Evolutionary conservation across 23 red algal genomes (phyloP).

Genomic region (Gracilaria domingensis): DNA sequence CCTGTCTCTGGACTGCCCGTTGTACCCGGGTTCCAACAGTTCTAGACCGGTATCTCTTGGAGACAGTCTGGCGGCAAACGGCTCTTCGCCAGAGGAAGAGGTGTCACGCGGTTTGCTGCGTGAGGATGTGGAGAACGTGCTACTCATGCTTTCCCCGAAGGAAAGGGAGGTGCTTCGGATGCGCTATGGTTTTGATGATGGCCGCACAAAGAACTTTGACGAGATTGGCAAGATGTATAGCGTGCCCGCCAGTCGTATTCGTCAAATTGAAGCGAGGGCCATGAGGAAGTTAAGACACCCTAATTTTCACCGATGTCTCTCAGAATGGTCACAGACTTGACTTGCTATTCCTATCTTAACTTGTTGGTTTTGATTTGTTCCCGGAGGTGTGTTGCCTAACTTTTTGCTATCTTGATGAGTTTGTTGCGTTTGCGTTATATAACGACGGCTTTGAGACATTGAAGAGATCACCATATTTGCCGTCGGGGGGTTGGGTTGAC

Average conservation of each 20-base stretch:
- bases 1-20: conserved; percentile 67
- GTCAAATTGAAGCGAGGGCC: conserved; percentile 92
- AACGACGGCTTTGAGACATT: neutral
- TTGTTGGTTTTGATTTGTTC: neutral
- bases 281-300: conserved; percentile 86
- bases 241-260: conserved; percentile 87
- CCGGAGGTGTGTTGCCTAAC: neutral
- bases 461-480: too few species aligned
- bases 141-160: conserved; percentile 76
- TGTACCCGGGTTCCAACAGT: conserved; percentile 36
- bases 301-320: conserved; percentile 72
- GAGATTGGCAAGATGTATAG: conserved; percentile 87
- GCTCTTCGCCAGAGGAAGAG: conserved; percentile 74
- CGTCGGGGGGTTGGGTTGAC: neutral
- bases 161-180: conserved; percentile 94
- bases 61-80: conserved; percentile 66
- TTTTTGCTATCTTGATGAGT: neutral
- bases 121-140: conserved; percentile 84
- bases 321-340: conserved; percentile 44
- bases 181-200: conserved; percentile 96
- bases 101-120: conserved; percentile 57
- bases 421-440: neutral
- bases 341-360: neutral
- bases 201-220: conserved; percentile 82
- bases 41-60: conserved; percentile 55